Percentiles rank a stretch among this genome's conserved stretches.
These are phyloP conservation scores for Citropsis articulata DNA, from an alignment of 345 rosid species.

Conservation along the genomic window DNA sequence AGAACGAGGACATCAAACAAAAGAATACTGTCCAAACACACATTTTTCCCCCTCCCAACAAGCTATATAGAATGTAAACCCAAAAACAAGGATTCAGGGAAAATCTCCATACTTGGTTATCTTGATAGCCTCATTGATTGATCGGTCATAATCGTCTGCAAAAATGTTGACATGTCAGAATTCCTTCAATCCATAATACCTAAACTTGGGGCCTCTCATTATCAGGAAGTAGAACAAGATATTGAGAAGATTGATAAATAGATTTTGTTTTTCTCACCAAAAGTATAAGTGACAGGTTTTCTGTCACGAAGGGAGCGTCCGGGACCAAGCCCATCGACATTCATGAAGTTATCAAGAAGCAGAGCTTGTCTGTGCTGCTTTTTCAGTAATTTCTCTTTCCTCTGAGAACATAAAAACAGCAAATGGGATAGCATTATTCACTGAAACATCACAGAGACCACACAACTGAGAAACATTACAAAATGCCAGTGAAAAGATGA, in stretches of 20 bases:
- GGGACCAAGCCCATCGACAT: constrained; percentile 65
- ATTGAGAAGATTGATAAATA: neutral
- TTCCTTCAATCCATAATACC: neutral
- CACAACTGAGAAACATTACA: neutral
- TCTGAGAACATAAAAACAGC: constrained; percentile 34
- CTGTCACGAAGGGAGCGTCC: constrained; percentile 95
- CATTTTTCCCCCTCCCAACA: constrained; percentile 1
- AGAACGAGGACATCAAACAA: constrained; percentile 7
- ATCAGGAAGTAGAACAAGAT: constrained; percentile 4
- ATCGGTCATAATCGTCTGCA: constrained; percentile 98
- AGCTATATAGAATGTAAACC: neutral
- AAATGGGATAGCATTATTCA: constrained; percentile 11
- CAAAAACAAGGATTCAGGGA: neutral
- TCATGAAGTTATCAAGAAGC: constrained; percentile 72
- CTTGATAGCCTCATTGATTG: constrained; percentile 97
- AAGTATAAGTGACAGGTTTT: constrained; percentile 93
- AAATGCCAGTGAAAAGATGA: neutral
- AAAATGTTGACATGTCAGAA: constrained; percentile 16
- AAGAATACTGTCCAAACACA: neutral
- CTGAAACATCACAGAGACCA: neutral
- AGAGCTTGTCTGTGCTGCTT: constrained; percentile 92
- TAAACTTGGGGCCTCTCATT: neutral
- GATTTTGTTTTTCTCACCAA: constrained; percentile 51
- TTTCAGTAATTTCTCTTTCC: constrained; percentile 82
- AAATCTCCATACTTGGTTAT: constrained; percentile 67